These are phyloP conservation scores for Colletotrichum truncatum DNA, from an alignment of 2,329 filamentous ascomycete species.

Conservation along the genomic window DNA sequence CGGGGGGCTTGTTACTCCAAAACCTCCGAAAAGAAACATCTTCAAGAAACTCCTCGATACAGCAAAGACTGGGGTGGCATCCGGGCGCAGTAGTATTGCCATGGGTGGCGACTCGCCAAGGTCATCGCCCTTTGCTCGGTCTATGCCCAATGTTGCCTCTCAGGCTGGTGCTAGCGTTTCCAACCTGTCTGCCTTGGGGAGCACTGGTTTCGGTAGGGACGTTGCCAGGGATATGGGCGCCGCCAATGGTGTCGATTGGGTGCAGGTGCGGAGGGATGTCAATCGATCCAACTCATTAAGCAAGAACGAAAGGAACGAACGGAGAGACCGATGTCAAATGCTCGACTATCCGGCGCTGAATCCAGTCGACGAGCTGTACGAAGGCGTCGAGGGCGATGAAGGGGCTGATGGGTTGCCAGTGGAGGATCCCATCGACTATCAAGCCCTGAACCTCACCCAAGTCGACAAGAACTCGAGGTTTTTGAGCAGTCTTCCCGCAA, in stretches of 20 bases:
- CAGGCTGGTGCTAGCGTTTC: slow-evolving; percentile 55
- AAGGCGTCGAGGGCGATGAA: slow-evolving; percentile 89
- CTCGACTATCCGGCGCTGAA: slow-evolving; percentile 89
- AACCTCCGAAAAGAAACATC: slow-evolving; percentile 86
- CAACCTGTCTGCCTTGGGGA: slow-evolving; percentile 43
- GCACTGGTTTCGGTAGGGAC: slow-evolving; percentile 52
- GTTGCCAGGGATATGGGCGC: slow-evolving; percentile 77
- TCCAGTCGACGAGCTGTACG: slow-evolving; percentile 88
- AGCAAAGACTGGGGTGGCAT: slow-evolving; percentile 93
- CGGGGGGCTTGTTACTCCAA: slow-evolving; percentile 80
- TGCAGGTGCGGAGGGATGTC: slow-evolving; percentile 95
- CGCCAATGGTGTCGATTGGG: slow-evolving; percentile 79
- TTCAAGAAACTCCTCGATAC: slow-evolving; percentile 96
- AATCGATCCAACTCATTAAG: slow-evolving; percentile 95
- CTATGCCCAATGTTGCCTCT: slow-evolving; percentile 47
- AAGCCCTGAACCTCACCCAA: slow-evolving; percentile 79
- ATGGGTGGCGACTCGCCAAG: slow-evolving; percentile 59
- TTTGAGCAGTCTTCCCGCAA: slow-evolving; percentile 82
- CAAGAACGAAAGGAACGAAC: slow-evolving; percentile 84
- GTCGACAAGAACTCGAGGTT: slow-evolving; percentile 98
- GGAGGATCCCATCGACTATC: slow-evolving; percentile 83
- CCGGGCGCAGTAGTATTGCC: slow-evolving; percentile 85
- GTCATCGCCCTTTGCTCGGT: slow-evolving; percentile 53
- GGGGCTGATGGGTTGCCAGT: slow-evolving; percentile 85
- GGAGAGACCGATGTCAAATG: slow-evolving; percentile 92